A percentile compares a stretch with the other conserved stretches of the same genome.
Conservation (phyloP, 371 early-diverging fungal species). For the Mucor piriformis region DNA sequence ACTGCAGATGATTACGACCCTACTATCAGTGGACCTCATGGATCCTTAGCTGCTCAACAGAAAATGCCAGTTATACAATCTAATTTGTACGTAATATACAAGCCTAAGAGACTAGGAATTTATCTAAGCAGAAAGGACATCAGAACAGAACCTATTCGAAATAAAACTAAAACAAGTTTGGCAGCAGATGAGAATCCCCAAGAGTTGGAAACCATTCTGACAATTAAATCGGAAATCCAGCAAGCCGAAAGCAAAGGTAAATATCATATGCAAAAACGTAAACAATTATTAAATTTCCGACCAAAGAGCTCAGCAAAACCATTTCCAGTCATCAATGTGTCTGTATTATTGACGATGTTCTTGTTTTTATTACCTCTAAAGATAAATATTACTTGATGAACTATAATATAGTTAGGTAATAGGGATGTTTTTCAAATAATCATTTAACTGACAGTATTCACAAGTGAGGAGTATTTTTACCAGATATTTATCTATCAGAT, state of each 20-base stretch:
- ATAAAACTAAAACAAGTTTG: background rate
- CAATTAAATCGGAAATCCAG: background rate
- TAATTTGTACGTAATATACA: no score
- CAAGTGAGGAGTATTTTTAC: constrained; percentile 80
- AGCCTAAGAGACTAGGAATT: no score
- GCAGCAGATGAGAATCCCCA: background rate
- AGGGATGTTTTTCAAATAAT: background rate
- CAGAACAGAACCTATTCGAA: background rate
- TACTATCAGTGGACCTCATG: no score
- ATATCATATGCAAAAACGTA: background rate
- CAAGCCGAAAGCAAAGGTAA: constrained; percentile 47
- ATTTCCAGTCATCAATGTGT: constrained; percentile 72
- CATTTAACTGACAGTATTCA: background rate
- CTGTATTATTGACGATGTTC: constrained; percentile 66
- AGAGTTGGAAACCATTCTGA: background rate
- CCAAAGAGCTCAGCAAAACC: constrained; percentile 61
- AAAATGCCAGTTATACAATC: no score
- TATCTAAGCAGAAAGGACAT: background rate
- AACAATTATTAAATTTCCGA: background rate
- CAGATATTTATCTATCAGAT: constrained; percentile 72
- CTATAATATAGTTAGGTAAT: constrained; percentile 58
- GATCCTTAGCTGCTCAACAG: no score
- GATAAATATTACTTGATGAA: constrained; percentile 74
- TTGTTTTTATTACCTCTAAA: constrained; percentile 72
- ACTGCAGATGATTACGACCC: no score